Conservation (phyloP, 2,329 filamentous ascomycete genomes). For the Claviceps africana region DNA sequence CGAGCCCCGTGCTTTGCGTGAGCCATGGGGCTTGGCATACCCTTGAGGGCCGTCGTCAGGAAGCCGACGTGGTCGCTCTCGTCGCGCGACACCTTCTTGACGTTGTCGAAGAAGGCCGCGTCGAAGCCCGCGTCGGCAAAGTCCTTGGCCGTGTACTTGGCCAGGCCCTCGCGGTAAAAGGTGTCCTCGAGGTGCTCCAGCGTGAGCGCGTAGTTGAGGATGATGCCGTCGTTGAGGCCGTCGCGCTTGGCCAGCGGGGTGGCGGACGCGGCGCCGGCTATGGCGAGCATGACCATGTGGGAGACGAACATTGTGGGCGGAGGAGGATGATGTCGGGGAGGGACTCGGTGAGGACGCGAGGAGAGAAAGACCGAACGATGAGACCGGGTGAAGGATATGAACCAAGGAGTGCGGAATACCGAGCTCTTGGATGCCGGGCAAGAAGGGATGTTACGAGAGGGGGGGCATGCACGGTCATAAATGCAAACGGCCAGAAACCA, state of each 20-base stretch:
- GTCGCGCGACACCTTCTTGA: slow-evolving; percentile 41
- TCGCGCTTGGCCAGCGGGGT: slow-evolving; percentile 8
- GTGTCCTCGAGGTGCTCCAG: slow-evolving; percentile 45
- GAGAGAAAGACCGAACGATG: too few relatives aligned
- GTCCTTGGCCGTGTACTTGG: slow-evolving; percentile 38
- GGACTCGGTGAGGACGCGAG: too few relatives aligned
- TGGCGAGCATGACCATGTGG: slow-evolving; percentile 6
- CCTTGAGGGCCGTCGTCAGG: slow-evolving; percentile 29
- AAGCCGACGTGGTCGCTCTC: slow-evolving; percentile 43
- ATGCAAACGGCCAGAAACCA: too few relatives aligned
- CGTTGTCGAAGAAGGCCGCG: slow-evolving; percentile 39
- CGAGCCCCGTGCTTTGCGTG: too few relatives aligned
- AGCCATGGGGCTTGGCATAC: too few relatives aligned
- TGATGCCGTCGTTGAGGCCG: slow-evolving; percentile 14
- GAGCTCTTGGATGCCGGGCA: too few relatives aligned
- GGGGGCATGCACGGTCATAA: too few relatives aligned
- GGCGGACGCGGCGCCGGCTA: slow-evolving; percentile 7
- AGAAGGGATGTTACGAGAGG: too few relatives aligned
- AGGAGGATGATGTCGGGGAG: too few relatives aligned
- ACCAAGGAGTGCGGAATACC: too few relatives aligned
- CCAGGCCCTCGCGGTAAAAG: slow-evolving; percentile 48
- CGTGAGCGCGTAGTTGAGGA: slow-evolving; percentile 33
- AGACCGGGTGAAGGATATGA: too few relatives aligned
- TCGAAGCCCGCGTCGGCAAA: slow-evolving; percentile 39
- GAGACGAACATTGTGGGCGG: slow-evolving; percentile 7